Evolutionary conservation across 306 rosid species (phyloP), one percentile per base, ranked within the genome.

Genomic region (Luffa acutangula): DNA sequence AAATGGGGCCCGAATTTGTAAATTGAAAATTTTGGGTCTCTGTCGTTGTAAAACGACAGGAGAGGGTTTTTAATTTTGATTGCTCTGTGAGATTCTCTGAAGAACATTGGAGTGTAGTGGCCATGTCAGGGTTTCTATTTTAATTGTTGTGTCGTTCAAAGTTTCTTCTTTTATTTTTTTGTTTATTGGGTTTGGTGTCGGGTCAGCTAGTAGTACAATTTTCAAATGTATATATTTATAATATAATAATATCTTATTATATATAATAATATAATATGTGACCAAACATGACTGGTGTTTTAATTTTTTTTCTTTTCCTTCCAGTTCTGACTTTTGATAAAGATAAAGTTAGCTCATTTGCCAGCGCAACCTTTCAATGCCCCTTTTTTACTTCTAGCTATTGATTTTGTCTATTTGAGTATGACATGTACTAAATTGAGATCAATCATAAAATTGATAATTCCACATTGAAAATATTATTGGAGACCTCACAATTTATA

Each of bases 51-150:
- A 59, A 59, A 59, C 66, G 75, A 69, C 75, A 69, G 74, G 33
- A 39, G 17, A 65, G 41, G 67, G 14, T n/a, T 15, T 67, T 39
- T 36, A 4, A 4, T 12, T 46, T 72, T 45, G 9, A 75, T 75
- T 52, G 33, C 63, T 53, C 36, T 51, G 49, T 75, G 79, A 75
- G 79, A 75, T 75, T 75, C 79, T 75, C 63, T 75, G 34, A 37
- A 15, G 13, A 75, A 52, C 20, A 75, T 41, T 69, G 52, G 45
- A 39, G 75, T 18, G 54, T 67, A 41, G 62, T 74, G 37, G 76
- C 9, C 5, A 13, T 48, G 77, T 48, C 77, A 72, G 77, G 1
- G 0, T 25, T 13, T 72, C 43, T 37, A 36, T 15, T 37, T 7
- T 4, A 11, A 9, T 63, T 63, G 42, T 4, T 4, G 42, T 63